Base-by-base conservation (phyloP, 2,329 filamentous ascomycete species). In the Pestalotiopsis fici region DNA sequence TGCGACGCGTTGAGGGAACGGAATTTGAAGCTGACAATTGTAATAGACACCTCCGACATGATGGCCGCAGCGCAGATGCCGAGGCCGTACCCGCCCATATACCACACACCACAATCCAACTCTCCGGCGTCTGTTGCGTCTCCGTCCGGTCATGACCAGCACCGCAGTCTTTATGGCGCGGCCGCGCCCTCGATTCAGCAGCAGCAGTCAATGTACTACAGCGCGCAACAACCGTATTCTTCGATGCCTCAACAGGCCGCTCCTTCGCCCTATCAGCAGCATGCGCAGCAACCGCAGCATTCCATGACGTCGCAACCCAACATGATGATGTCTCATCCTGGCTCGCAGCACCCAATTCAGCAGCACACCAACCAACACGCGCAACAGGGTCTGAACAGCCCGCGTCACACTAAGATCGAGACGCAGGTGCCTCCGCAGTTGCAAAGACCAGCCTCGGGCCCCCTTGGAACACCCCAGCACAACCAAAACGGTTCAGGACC, bases 101-200 rank as follows among this genome's bases (percentile, higher is more conserved):
- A 98, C 79, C 93, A 98, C 80, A 97, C 95, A 21, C 94, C 95
- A 66, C 95, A 98, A 83, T 97, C 95, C 66, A 97, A 95, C 81
- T 97, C 95, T 66, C 95, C 95, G 61, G 93, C 94, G 50, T 97
- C 95, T 63, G 95, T 98, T 74, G 93, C 95, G 70, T 98, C 95
- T 39, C 91, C 94, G 25, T 93, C 94, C 67, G 88, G 90, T 66
- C 94, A 97, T 81, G 95, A 98, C 77, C 93, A 95, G 76, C 93
- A 97, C 82, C 87, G 95, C 73, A 91, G 90, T 74, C 88, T 98
- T 77, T 98, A 98, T 80, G 91, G 89, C 43, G 92, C 95, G 75
- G 91, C 92, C 63, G 35, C 59, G 21, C 83, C 90, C 47, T 89
- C 92, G 66, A 93, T 96, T 79, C 88, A 97, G 80, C 88, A 93